Evolutionary conservation across 169 alveolate genomes (phyloP), one percentile per base, ranked within the genome.

Genomic region (Neospora caninum): DNA sequence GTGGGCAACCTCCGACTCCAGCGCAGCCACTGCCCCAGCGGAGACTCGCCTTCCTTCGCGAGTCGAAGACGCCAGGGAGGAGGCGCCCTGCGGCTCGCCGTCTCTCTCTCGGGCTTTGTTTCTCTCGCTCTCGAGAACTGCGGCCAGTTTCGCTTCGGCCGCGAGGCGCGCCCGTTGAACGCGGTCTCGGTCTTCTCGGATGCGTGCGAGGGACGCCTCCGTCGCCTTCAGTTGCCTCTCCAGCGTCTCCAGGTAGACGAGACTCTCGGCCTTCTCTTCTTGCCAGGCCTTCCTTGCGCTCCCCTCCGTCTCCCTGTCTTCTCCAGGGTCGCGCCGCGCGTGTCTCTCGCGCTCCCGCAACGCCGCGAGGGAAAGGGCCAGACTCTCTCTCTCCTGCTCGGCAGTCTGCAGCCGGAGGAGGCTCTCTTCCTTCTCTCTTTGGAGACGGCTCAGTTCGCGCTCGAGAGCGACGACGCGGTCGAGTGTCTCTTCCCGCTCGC

Each of bases 311-410:
- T 78, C 49, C 29, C 10, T 43, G 2, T 78, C 45, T 10, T 78
- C 45, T 16, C n/a, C 45, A 18, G 22, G 13, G 43, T 7, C 49
- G 39, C 86, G 45, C n/a, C n/a, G 29, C n/a, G 86, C 10, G 29
- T n/a, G 22, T 0, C 45, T 10, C 86, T 78, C 86, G 27, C 86
- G 39, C 39, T n/a, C 42, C 43, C 49, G 39, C 7, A 78, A 43
- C 43, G n/a, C 49, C 22, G 27, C 13, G 39, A 78, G 86, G 13
- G 86, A 78, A 4, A 18, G 39, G 39, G 45, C 20, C 45, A 78
- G 86, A n/a, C 86, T 78, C 86, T 78, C 86, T 4, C 86, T 4
- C 86, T 20, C 49, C 45, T n/a, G 86, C 45, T 78, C 86, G 41
- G 86, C 86, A n/a, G 86, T 38, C 7, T n/a, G 49, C 29, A 78